Percentiles rank a stretch among this genome's conserved stretches.
Evolutionary conservation across 306 rosid genomes (phyloP).

Genomic region (Cicer judaicum): DNA sequence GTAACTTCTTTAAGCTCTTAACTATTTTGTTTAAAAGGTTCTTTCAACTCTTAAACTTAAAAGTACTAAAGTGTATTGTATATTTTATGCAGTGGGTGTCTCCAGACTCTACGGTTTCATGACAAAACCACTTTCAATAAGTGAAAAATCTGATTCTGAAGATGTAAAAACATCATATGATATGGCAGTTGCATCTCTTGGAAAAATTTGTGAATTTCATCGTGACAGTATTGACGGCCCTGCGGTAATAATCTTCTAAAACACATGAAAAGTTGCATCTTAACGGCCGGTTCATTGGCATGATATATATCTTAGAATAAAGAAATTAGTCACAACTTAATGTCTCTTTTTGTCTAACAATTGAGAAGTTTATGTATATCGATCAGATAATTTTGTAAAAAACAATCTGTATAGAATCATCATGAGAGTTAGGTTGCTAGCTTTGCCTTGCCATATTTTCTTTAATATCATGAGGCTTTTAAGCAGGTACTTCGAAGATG

Average conservation of each 20-base stretch:
- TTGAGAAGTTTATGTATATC: too few relatives aligned
- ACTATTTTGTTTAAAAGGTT: not conserved
- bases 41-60: conserved; percentile 7
- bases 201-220: conserved; percentile 42
- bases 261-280: too few relatives aligned
- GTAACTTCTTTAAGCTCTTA: conserved; percentile 38
- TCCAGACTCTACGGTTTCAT: not conserved
- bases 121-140: not conserved
- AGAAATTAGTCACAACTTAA: too few relatives aligned
- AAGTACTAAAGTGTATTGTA: not conserved
- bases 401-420: not conserved
- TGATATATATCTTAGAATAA: too few relatives aligned
- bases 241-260: conserved; percentile 24
- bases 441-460: not conserved
- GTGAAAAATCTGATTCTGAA: not conserved
- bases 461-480: not conserved
- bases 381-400: too few relatives aligned
- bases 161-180: not conserved
- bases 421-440: not conserved
- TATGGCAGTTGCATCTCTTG: conserved; percentile 44
- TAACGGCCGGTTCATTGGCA: too few relatives aligned
- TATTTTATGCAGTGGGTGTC: conserved; percentile 31
- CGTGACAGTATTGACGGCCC: conserved; percentile 8
- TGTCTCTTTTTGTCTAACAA: too few relatives aligned
- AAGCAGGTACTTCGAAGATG: conserved; percentile 41